Conservation (phyloP, 1,139 yeast genomes). For the Sugiyamaella pinicola region DNA sequence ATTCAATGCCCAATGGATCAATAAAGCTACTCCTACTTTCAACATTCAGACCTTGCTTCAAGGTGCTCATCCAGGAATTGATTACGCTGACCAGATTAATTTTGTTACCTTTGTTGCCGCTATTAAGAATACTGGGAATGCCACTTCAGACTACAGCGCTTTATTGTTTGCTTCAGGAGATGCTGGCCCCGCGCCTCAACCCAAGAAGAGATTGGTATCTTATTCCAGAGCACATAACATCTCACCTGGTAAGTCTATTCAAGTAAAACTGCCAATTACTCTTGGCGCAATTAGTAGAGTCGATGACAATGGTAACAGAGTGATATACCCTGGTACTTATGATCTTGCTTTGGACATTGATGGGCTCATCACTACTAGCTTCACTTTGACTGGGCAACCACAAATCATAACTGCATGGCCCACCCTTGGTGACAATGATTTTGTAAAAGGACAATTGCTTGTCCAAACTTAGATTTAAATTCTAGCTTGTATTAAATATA, state of each 20-base stretch:
- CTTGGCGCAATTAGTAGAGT: constrained; percentile 21
- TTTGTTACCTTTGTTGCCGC: constrained; percentile 20
- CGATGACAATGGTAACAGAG: constrained; percentile 24
- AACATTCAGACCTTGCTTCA: constrained; percentile 15
- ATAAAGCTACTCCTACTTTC: constrained; percentile 8
- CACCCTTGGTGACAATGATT: constrained; percentile 11
- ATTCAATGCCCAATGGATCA: constrained; percentile 15
- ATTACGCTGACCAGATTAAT: constrained; percentile 18
- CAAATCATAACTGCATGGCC: constrained; percentile 18
- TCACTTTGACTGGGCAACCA: constrained; percentile 13
- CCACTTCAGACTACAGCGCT: constrained; percentile 23
- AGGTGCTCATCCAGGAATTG: constrained; percentile 12
- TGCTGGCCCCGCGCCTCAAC: constrained; percentile 27
- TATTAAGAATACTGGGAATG: constrained; percentile 23
- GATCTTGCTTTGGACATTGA: constrained; percentile 11
- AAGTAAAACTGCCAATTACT: constrained; percentile 15
- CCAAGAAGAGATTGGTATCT: constrained; percentile 23
- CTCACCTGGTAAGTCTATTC: constrained; percentile 19
- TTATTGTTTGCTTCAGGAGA: constrained; percentile 20
- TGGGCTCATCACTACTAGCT: constrained; percentile 2
- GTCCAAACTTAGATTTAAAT: constrained; percentile 2
- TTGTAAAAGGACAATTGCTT: constrained; percentile 6
- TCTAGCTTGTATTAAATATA: too few relatives aligned
- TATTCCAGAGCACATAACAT: constrained; percentile 22
- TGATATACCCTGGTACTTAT: constrained; percentile 25